A percentile compares a stretch with the other conserved stretches of the same genome.
phyloP scores from a whole-genome alignment of 768 basidiomycete genomes.

The Phanerochaete carnosa region DNA sequence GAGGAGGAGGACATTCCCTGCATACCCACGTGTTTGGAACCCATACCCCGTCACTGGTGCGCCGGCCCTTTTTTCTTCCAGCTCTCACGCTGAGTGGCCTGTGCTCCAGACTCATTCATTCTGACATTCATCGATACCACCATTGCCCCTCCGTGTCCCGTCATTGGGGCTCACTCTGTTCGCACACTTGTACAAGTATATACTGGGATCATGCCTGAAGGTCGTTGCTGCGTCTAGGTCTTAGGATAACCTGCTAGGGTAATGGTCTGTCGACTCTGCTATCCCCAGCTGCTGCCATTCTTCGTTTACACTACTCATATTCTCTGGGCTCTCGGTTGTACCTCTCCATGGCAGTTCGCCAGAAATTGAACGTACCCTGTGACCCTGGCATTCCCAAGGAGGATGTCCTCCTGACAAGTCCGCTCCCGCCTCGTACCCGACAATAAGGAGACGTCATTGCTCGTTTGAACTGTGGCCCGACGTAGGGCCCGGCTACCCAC shows the following conservation, averaged over 20 bases:
- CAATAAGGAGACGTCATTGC: no score
- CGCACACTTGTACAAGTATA: background rate
- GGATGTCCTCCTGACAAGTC: no score
- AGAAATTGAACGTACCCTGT: background rate
- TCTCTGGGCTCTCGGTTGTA: background rate
- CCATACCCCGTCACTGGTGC: background rate
- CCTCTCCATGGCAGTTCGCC: background rate
- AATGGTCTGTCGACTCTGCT: slow-evolving; percentile 1
- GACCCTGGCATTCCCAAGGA: background rate
- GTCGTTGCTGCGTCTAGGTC: background rate
- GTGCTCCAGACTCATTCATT: background rate
- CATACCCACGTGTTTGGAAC: slow-evolving; percentile 17
- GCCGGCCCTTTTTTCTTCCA: background rate
- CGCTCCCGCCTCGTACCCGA: no score
- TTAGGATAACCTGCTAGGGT: slow-evolving; percentile 10
- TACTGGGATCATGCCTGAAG: background rate
- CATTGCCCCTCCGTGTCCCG: background rate
- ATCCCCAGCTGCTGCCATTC: slow-evolving; percentile 1
- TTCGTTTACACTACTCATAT: slow-evolving; percentile 3
- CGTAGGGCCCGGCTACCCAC: no score
- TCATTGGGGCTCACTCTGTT: background rate
- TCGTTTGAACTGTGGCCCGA: no score
- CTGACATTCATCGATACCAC: slow-evolving; percentile 7
- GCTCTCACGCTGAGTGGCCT: background rate
- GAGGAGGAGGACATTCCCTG: background rate